Conservation (phyloP, 1,139 yeast genomes). For the Kodamaea fungicola region DNA sequence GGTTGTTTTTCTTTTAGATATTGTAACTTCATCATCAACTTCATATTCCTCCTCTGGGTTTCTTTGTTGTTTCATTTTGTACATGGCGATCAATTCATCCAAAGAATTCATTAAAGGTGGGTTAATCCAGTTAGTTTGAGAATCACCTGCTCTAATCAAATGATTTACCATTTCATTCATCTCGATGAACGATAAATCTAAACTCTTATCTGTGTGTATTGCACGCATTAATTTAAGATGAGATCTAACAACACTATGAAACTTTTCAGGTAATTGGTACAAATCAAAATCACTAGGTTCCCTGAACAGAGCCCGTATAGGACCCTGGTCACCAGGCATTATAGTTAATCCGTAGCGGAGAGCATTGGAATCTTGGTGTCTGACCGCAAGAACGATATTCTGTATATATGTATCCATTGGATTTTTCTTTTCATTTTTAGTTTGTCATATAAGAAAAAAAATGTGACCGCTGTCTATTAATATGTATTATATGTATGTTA, state of each 20-base stretch:
- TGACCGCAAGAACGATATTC: slow-evolving; percentile 17
- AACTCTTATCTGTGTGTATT: slow-evolving; percentile 33
- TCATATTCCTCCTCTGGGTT: slow-evolving; percentile 26
- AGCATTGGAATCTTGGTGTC: slow-evolving; percentile 16
- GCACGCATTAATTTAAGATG: slow-evolving; percentile 40
- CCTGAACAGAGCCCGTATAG: slow-evolving; percentile 25
- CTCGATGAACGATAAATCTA: slow-evolving; percentile 36
- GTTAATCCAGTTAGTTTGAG: slow-evolving; percentile 65
- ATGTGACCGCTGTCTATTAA: no score
- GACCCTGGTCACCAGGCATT: slow-evolving; percentile 31
- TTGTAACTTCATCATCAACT: slow-evolving; percentile 7
- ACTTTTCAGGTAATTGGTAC: slow-evolving; percentile 34
- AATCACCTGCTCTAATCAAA: slow-evolving; percentile 60
- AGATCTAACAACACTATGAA: slow-evolving; percentile 27
- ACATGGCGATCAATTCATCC: slow-evolving; percentile 51
- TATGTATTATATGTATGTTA: no score
- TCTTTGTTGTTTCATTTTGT: slow-evolving; percentile 28
- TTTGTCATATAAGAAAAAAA: no score
- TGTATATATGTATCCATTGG: slow-evolving; percentile 16
- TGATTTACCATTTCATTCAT: slow-evolving; percentile 42
- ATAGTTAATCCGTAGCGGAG: slow-evolving; percentile 30
- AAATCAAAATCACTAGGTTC: slow-evolving; percentile 42
- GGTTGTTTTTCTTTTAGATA: slow-evolving; percentile 7
- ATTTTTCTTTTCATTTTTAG: no score
- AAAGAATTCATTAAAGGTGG: slow-evolving; percentile 54